Base-by-base conservation (phyloP, 176 grass and related monocot species). In the Hyparrhenia diplandra region DNA sequence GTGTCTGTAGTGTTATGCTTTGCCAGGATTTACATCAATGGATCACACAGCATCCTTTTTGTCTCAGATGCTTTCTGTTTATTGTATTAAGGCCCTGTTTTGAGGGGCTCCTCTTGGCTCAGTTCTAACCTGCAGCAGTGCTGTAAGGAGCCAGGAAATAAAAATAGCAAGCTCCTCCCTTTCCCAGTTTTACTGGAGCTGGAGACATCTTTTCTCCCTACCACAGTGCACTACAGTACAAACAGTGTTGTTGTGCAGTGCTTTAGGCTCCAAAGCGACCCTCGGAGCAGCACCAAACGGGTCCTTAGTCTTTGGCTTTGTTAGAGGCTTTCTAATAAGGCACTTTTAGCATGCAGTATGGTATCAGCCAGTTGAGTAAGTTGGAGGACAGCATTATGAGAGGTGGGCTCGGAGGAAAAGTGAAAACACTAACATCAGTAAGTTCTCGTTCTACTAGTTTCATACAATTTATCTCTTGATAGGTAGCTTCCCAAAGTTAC, bases 351-450 rank as follows among this genome's bases (percentile, higher is more conserved):
- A 62, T 74, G 42, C 88, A 98, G 96, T 98, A 95, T 91, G 92
- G 86, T 72, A 88, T 91, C 70, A 91, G 92, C 74, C 96, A 95
- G 32, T 83, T 98, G 84, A 93, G 86, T 75, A 90, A 89, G 84
- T 89, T 98, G 88, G 96, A 98, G 82, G 96, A 98, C 73, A 98
- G 96, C 90, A 93, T 98, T 89, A 81, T 85, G 92, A 94, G 70
- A 88, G 92, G 57, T 98, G 96, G 96, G 73, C 88, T 31, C 87
- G 37, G 71, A 98, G 89, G 82, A 93, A 93, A 90, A 81, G 27
- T 71, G 90, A 91, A 37, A 89, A 82, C 62, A 85, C 84, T 78
- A 93, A 79, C 57, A 91, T 83, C 85, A 95, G 96, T 95, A 95
- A 65, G 88, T 82, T 41, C 68, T 86, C 20, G 67, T 76, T 68